Evolutionary conservation across 2,329 filamentous ascomycete species (phyloP).

Genomic region (Diaporthe destruens): DNA sequence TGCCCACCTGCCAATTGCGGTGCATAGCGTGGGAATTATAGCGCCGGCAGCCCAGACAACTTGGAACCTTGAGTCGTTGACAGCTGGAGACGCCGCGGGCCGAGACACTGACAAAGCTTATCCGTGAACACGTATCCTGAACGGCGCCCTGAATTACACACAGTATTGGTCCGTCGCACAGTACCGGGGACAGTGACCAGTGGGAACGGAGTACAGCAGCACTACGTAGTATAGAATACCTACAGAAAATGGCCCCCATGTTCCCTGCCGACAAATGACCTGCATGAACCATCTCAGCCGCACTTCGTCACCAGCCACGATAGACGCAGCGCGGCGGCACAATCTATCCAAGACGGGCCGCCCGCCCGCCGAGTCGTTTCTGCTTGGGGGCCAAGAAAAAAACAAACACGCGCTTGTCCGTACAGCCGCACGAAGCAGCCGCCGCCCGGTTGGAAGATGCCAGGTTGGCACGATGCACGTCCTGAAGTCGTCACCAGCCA

Average conservation of each 20-base stretch:
- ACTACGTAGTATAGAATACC: no score
- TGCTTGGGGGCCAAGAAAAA: not conserved
- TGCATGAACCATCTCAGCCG: slow-evolving; percentile 19
- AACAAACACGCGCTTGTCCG: not conserved
- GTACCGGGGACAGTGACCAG: not conserved
- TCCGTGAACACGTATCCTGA: no score
- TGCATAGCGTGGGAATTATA: not conserved
- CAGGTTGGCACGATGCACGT: not conserved
- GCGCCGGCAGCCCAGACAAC: not conserved
- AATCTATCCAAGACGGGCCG: slow-evolving; percentile 16
- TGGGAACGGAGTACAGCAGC: not conserved
- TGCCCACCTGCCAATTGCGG: slow-evolving; percentile 5
- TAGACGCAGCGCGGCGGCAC: not conserved
- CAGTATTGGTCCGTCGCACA: no score
- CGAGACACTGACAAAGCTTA: not conserved
- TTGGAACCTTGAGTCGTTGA: no score
- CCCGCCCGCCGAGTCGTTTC: no score
- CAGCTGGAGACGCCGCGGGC: no score
- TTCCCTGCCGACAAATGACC: not conserved
- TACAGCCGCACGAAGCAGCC: not conserved
- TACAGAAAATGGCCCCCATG: not conserved
- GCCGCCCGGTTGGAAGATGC: not conserved
- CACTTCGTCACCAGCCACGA: not conserved
- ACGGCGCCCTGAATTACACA: no score
- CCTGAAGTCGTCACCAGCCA: slow-evolving; percentile 19